These are phyloP conservation scores for Acer yangbiense DNA, from an alignment of 345 rosid genomes.

Conservation along the genomic window DNA sequence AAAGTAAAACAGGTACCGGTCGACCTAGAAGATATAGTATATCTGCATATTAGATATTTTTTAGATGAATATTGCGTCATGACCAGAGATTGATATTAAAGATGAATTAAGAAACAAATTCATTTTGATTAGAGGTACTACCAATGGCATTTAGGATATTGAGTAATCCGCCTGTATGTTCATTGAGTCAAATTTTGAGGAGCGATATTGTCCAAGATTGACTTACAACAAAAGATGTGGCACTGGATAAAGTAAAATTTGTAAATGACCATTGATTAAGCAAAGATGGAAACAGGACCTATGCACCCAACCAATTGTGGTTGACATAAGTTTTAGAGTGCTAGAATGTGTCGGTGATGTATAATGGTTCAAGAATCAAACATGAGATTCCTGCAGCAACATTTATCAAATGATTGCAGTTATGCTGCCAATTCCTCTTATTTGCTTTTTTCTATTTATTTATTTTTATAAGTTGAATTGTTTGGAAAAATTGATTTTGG, in stretches of 20 bases:
- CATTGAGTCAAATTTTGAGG: background rate
- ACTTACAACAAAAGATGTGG: background rate
- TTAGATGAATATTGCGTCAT: background rate
- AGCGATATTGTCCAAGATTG: background rate
- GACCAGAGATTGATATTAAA: background rate
- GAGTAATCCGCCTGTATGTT: background rate
- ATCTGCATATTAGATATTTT: background rate
- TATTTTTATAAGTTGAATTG: background rate
- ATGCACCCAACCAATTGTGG: background rate
- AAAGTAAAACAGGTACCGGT: background rate
- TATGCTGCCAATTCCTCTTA: background rate
- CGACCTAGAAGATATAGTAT: background rate
- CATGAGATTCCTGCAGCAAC: background rate
- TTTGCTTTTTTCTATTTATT: background rate
- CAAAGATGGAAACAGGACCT: background rate
- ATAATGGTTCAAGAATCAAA: background rate
- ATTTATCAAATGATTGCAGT: background rate
- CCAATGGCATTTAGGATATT: background rate
- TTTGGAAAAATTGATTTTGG: background rate
- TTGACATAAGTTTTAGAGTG: background rate
- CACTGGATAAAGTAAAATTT: background rate
- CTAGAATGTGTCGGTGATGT: background rate
- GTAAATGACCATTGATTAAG: background rate
- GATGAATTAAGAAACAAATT: background rate
- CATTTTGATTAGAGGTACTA: background rate